These are phyloP conservation scores for Fraxinus floribunda DNA, from an alignment of 305 asterid species.

Conservation along the genomic window DNA sequence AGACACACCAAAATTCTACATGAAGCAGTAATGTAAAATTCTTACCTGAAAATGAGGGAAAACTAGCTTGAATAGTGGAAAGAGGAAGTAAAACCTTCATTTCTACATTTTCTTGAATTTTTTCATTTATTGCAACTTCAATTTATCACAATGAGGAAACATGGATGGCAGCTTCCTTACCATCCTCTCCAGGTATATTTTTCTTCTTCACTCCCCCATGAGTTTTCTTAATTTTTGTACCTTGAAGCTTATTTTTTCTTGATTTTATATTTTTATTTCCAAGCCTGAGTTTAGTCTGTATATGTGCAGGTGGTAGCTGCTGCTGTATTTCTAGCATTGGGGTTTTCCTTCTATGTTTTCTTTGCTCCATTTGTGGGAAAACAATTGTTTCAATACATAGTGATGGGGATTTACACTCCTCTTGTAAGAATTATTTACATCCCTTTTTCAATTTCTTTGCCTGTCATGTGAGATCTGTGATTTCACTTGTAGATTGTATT, in stretches of 20 bases:
- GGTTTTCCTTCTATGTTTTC: constrained; percentile 96
- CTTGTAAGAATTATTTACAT: constrained; percentile 20
- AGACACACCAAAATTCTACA: not conserved
- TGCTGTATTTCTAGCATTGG: constrained; percentile 95
- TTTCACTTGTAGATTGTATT: constrained; percentile 16
- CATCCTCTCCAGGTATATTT: constrained; percentile 89
- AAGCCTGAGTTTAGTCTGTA: constrained; percentile 20
- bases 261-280: not conserved
- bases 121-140: constrained; percentile 17
- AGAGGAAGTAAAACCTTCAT: constrained; percentile 28
- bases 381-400: constrained; percentile 71
- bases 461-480: constrained; percentile 36
- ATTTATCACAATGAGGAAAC: constrained; percentile 75
- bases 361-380: constrained; percentile 97
- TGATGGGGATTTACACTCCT: constrained; percentile 93
- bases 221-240: not conserved
- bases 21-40: constrained; percentile 36
- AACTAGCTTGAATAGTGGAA: constrained; percentile 27
- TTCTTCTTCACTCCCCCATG: not conserved
- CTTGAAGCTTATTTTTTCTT: not conserved
- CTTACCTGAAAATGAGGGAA: constrained; percentile 45
- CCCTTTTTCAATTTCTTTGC: constrained; percentile 9
- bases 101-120: constrained; percentile 29
- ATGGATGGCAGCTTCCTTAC: constrained; percentile 99
- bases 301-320: constrained; percentile 91